These are phyloP conservation scores for Scortechinia acanthostroma DNA, from an alignment of 2,329 filamentous ascomycete genomes.

Conservation along the genomic window DNA sequence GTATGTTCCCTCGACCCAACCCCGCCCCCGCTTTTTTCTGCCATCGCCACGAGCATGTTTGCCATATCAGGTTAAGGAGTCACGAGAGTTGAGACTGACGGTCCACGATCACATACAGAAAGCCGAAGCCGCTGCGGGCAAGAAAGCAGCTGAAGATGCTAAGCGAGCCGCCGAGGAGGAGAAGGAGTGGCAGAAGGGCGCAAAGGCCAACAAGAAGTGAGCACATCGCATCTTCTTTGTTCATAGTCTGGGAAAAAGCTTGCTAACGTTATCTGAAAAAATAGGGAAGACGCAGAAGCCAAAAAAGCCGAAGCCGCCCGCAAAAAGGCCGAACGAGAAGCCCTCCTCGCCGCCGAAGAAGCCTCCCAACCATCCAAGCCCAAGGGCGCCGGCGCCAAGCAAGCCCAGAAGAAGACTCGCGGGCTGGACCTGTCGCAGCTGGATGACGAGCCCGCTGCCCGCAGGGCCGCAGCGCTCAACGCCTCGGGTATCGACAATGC, in stretches of 20 bases:
- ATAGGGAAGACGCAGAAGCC: constrained; percentile 74
- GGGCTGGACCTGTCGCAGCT: constrained; percentile 73
- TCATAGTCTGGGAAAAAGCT: not conserved
- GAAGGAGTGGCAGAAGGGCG: not conserved
- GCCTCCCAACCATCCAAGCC: constrained; percentile 47
- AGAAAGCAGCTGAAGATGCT: not conserved
- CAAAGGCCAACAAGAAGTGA: not conserved
- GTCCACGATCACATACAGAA: constrained; percentile 1
- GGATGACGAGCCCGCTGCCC: constrained; percentile 36
- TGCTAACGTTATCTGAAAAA: not conserved
- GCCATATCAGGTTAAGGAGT: constrained; percentile 2
- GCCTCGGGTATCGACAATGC: constrained; percentile 89
- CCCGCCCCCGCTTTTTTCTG: constrained; percentile 1
- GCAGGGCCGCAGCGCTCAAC: constrained; percentile 53
- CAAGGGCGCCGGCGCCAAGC: constrained; percentile 61
- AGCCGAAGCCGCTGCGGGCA: not conserved
- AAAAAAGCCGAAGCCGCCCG: constrained; percentile 76
- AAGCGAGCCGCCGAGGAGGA: constrained; percentile 2
- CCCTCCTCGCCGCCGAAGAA: constrained; percentile 77
- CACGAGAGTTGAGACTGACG: not conserved
- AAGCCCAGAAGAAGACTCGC: constrained; percentile 58
- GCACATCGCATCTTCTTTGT: constrained; percentile 3
- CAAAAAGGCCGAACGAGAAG: constrained; percentile 89
- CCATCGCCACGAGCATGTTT: too few species aligned
- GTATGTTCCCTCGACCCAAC: constrained; percentile 22